Percentiles rank a stretch among this genome's conserved stretches.
These are phyloP conservation scores for Lagenaria siceraria DNA, from an alignment of 306 rosid species.

Conservation along the genomic window DNA sequence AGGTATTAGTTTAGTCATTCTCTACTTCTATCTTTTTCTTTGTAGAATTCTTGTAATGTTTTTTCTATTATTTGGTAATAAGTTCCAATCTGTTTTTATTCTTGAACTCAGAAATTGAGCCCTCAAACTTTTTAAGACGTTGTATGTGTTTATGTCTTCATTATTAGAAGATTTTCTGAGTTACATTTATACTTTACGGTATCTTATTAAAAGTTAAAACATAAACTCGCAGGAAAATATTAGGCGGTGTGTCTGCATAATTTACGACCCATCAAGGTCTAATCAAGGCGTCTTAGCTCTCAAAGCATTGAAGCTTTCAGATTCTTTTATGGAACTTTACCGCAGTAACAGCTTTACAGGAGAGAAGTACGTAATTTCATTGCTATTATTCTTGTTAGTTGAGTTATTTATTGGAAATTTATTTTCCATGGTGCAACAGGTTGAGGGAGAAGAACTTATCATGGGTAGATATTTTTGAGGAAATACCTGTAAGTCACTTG, in stretches of 20 bases:
- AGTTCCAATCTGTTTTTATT: background rate
- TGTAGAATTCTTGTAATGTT: background rate
- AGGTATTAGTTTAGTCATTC: constrained; percentile 33
- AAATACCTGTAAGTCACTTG: constrained; percentile 66
- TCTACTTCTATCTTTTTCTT: background rate
- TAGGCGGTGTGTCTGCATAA: constrained; percentile 85
- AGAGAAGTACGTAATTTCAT: constrained; percentile 58
- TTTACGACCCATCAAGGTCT: constrained; percentile 88
- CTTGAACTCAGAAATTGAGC: background rate
- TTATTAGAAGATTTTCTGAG: background rate
- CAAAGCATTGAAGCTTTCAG: constrained; percentile 89
- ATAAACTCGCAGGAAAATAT: constrained; percentile 65
- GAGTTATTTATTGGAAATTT: background rate
- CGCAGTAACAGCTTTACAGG: constrained; percentile 83
- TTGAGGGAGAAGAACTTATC: constrained; percentile 91
- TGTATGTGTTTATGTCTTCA: background rate
- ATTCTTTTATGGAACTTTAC: constrained; percentile 88
- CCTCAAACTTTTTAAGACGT: background rate
- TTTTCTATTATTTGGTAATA: background rate
- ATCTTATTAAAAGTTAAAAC: background rate
- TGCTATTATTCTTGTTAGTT: background rate
- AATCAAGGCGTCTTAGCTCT: constrained; percentile 88
- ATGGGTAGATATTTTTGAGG: constrained; percentile 96
- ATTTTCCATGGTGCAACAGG: constrained; percentile 33
- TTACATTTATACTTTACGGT: background rate